Conservation (phyloP, 192 early-diverging fungal genomes). For the Globomyces pollinis-pini region DNA sequence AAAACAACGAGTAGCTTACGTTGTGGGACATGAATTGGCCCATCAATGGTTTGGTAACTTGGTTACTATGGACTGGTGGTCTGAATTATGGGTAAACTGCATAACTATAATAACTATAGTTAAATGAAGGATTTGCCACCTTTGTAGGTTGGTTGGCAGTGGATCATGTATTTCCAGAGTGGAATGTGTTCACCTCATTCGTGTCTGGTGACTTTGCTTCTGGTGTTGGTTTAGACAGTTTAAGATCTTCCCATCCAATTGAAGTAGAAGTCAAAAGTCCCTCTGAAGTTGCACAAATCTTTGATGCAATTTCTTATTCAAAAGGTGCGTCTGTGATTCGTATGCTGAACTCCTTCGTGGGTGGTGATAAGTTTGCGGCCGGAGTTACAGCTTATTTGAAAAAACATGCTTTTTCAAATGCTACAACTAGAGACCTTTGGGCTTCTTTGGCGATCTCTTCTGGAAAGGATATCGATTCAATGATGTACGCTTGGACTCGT, state of each 20-base stretch:
- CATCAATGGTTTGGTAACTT: conserved; percentile 40
- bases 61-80: conserved; percentile 47
- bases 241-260: conserved; percentile 26
- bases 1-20: conserved; percentile 72
- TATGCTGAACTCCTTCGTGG: conserved; percentile 30
- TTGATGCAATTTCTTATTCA: conserved; percentile 78
- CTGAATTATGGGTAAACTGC: conserved; percentile 26
- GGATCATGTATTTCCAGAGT: conserved; percentile 88
- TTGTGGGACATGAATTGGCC: conserved; percentile 66
- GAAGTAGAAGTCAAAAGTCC: conserved; percentile 15
- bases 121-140: conserved; percentile 91
- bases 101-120: too few relatives aligned
- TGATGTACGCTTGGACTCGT: conserved; percentile 32
- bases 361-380: conserved; percentile 8
- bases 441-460: conserved; percentile 55
- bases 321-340: conserved; percentile 79
- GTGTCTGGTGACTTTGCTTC: conserved; percentile 60
- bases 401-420: conserved; percentile 69
- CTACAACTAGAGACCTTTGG: conserved; percentile 83
- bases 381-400: conserved; percentile 46
- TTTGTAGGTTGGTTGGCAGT: conserved; percentile 85
- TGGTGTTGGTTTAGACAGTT: conserved; percentile 17
- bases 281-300: conserved; percentile 53
- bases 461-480: conserved; percentile 12
- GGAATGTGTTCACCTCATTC: conserved; percentile 89